Percentiles rank a stretch among this genome's conserved stretches.
phyloP scores from a whole-genome alignment of 2,329 filamentous ascomycete species.

The Penicillium sp. region DNA sequence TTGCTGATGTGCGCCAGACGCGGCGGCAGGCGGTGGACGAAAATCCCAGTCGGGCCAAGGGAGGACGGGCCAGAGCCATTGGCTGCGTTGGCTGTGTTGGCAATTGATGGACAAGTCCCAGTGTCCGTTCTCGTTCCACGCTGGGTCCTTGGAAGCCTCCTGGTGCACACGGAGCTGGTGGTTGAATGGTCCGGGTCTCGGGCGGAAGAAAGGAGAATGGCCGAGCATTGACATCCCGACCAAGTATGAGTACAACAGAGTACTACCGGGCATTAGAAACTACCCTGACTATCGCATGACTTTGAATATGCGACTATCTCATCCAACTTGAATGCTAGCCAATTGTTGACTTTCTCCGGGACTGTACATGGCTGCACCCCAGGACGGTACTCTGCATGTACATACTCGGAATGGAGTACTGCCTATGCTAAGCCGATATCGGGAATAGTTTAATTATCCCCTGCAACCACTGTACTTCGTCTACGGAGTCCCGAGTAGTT shows the following conservation, averaged over 20 bases:
- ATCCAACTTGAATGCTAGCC: too few species aligned
- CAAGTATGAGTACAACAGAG: not conserved
- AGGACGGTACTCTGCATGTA: constrained; percentile 14
- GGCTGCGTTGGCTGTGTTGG: constrained; percentile 7
- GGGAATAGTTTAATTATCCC: constrained; percentile 2
- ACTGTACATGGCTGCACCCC: not conserved
- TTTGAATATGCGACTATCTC: too few species aligned
- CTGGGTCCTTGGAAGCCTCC: not conserved
- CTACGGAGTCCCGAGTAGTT: too few species aligned
- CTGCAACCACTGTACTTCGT: too few species aligned
- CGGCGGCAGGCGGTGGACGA: constrained; percentile 33
- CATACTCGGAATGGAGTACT: constrained; percentile 8
- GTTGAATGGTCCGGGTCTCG: too few species aligned
- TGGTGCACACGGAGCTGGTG: not conserved
- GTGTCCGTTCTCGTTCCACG: too few species aligned
- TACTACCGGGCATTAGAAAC: too few species aligned
- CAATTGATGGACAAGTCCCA: not conserved
- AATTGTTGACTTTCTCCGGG: too few species aligned
- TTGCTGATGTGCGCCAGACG: constrained; percentile 34
- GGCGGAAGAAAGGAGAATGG: not conserved
- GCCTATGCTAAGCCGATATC: constrained; percentile 14
- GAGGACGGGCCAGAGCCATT: constrained; percentile 24
- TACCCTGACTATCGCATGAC: too few species aligned
- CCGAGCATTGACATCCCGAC: constrained; percentile 9
- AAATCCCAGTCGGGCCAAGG: constrained; percentile 31